Evolutionary conservation across 177 flowering plant genomes (phyloP), one percentile per base, ranked within the genome.

Genomic region (Vitis hybrid): DNA sequence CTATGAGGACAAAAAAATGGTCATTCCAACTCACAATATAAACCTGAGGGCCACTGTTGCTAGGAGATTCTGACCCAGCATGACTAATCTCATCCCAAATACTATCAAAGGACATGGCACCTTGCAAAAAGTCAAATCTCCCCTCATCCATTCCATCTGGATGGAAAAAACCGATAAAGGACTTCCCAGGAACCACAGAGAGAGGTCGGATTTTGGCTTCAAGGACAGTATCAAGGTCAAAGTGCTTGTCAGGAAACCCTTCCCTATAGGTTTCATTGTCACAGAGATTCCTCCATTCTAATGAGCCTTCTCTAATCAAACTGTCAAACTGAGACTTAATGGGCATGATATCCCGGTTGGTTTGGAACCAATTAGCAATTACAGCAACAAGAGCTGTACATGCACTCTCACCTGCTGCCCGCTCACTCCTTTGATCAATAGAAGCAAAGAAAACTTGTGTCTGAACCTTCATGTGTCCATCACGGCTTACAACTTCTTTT

Each of bases 381-480:
- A 95, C 97, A 56, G 99, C 97, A 54, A 95, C 99, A 49, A 95
- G 87, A 35, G 91, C 96, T 2, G 99, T 91, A 60, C 99, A 95
- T 27, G 99, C 99, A 75, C 99, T 93, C 80, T 91, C 99, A 6
- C 99, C 99, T 13, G 97, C 97, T 15, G 99, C 99, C 18, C 89
- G 82, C 77, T 93, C 98, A 70, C 93, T 95, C 66, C 98, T 77
- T 71, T 95, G 99, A 79, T 95, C 98, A 52, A 93, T 94, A 58
- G 98, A 88, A 69, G 97, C 99, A 78, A 91, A 91, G 80, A 93
- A 95, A 24, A 93, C 93, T 70, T 87, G 77, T 1, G 92, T 78
- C 62, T 80, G 73, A 55, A 95, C 89, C 83, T 93, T 95, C 97
- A 90, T 78, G 52, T 81, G 81, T 55, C 98, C 97, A 75, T 95